phyloP scores from a whole-genome alignment of 2,329 filamentous ascomycete genomes.

The Fusarium illudens region DNA sequence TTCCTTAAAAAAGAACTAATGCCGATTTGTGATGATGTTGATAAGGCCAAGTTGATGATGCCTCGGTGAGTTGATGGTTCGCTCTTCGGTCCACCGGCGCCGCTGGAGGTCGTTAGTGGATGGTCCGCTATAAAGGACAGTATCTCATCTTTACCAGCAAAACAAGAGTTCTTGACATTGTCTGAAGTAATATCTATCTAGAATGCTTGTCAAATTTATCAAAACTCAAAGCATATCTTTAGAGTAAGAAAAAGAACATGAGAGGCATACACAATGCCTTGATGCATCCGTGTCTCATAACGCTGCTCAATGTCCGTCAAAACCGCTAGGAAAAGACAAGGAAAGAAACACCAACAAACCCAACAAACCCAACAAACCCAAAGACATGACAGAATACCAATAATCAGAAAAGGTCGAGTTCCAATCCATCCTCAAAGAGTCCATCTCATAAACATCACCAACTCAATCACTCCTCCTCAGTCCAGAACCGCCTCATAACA shows the following conservation, averaged over 20 bases:
- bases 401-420: background rate
- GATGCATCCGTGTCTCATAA: background rate
- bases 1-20: background rate
- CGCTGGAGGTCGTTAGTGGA: too few species aligned
- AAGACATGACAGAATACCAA: background rate
- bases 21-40: background rate
- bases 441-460: background rate
- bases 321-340: background rate
- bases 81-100: background rate
- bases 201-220: background rate
- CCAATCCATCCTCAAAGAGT: background rate
- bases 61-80: background rate
- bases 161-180: background rate
- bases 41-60: background rate
- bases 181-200: background rate
- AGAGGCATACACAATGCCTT: background rate
- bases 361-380: background rate
- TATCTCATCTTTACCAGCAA: background rate
- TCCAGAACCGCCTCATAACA: conserved; percentile 61
- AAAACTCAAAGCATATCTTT: background rate
- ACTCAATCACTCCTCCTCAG: conserved; percentile 6
- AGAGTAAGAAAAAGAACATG: background rate
- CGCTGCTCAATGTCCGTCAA: background rate
- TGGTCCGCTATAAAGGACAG: too few species aligned
- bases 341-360: background rate